Evolutionary conservation across 176 grass and related monocot genomes (phyloP).

Genomic region (Musa beccarii): DNA sequence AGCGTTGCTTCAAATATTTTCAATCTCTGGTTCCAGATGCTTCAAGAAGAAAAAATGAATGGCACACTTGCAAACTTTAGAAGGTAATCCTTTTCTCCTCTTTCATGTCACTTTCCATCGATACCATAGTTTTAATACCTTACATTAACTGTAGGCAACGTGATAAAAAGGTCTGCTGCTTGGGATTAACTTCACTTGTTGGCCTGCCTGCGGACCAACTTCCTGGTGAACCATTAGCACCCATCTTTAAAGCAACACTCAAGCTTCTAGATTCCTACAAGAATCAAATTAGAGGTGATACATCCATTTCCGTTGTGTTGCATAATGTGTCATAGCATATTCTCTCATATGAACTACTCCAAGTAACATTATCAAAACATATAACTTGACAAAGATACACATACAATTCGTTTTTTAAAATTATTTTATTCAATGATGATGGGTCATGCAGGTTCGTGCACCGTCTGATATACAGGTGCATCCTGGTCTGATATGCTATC

Average conservation of each 20-base stretch:
- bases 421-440: no score
- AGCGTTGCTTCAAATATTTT: conserved; percentile 62
- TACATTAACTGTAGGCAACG: conserved; percentile 45
- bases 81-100: conserved; percentile 31
- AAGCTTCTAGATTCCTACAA: conserved; percentile 75
- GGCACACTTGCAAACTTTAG: conserved; percentile 62
- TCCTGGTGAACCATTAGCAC: conserved; percentile 60
- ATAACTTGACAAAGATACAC: no score
- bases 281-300: conserved; percentile 79
- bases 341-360: background rate
- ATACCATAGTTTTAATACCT: background rate
- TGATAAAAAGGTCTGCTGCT: conserved; percentile 74
- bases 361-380: no score
- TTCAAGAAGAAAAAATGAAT: conserved; percentile 66
- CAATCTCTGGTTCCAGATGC: conserved; percentile 68
- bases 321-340: background rate
- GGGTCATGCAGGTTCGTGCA: no score
- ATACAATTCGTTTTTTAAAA: background rate
- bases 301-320: background rate
- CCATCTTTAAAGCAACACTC: conserved; percentile 78
- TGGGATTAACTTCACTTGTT: conserved; percentile 74
- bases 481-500: no score
- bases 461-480: no score
- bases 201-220: conserved; percentile 71
- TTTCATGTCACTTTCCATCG: background rate